Percentiles rank a stretch among this genome's conserved stretches.
Evolutionary conservation across 768 basidiomycete species (phyloP).

Genomic region (Panus rudis): DNA sequence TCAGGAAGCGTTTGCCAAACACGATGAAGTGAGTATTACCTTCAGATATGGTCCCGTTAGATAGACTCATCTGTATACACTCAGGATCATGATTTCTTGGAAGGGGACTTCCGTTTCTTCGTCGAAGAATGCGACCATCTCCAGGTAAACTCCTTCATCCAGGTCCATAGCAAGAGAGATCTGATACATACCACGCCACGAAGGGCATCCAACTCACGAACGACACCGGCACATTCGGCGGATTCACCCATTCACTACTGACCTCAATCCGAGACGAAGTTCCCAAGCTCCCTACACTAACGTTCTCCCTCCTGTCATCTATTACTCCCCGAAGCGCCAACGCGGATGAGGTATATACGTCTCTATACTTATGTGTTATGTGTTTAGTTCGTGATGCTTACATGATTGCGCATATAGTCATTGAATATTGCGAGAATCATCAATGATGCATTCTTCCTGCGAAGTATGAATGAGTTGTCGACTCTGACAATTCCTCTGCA

Average conservation of each 20-base stretch:
- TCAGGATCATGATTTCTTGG: constrained; percentile 62
- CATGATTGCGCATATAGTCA: constrained; percentile 27
- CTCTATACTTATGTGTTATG: background rate
- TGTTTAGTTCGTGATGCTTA: constrained; percentile 8
- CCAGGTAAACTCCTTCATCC: constrained; percentile 39
- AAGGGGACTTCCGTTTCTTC: constrained; percentile 56
- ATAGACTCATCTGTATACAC: background rate
- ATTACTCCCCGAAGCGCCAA: constrained; percentile 26
- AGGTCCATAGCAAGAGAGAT: too few relatives aligned
- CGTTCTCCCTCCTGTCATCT: constrained; percentile 52
- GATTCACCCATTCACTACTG: constrained; percentile 55
- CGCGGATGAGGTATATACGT: constrained; percentile 37
- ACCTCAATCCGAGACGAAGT: constrained; percentile 62
- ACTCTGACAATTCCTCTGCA: constrained; percentile 26
- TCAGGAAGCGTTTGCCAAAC: constrained; percentile 42
- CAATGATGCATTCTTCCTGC: constrained; percentile 53
- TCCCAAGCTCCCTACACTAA: constrained; percentile 49
- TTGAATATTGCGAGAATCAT: constrained; percentile 36
- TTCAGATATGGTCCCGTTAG: constrained; percentile 1
- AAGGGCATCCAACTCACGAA: constrained; percentile 68
- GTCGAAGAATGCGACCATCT: constrained; percentile 72
- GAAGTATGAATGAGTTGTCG: constrained; percentile 21
- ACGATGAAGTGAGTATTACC: constrained; percentile 42
- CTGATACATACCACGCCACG: background rate
- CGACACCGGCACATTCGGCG: constrained; percentile 57